Evolutionary conservation across 768 basidiomycete genomes (phyloP), one percentile per base, ranked within the genome.

Genomic region (Agrocybe pediades): DNA sequence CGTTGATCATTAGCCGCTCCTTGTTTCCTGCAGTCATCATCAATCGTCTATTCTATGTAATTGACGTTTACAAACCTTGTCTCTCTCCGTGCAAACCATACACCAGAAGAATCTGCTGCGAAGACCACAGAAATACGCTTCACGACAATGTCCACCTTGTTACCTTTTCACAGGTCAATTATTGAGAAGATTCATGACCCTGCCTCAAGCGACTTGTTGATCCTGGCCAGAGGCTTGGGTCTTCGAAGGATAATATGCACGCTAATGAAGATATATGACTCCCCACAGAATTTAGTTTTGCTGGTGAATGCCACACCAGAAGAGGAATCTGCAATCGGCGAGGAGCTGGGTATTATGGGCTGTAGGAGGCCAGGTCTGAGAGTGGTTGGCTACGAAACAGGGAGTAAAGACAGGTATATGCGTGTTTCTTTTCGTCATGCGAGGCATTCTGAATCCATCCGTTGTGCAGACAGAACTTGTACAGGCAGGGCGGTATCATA

Each of bases 331-430:
- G 93, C 88, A 6, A 91, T 98, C 27, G 92, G 92, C 1, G 95
- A 97, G 59, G 93, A 97, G 66, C 78, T 99, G 26, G 88, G 93
- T 0, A 85, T 94, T 9, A 88, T 97, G 84, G 95, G 95, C 3
- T 95, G 92, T 60, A 74, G 92, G 56, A 86, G 83, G 61, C 95
- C 95, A 0, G 93, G 94, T 0, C 72, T 98, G 54, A 78, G 92
- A 13, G 78, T 90, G 2, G 83, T 98, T 6, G 86, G 82, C 0
- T 90, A 92, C 66, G 95, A 98, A 69, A 89, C 85, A 57, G 81
- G 79, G 11, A 76, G 71, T 62, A 86, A 87, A 66, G 90, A 95
- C 33, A 78, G 96, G 93, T 90, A 45, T 42, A 83, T 68, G 24
- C 13, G n/a, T 24, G 4, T 23, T 20, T 13, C 16, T 9, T 47